phyloP scores from a whole-genome alignment of 2,329 filamentous ascomycete species.

The Colletotrichum spinosum region DNA sequence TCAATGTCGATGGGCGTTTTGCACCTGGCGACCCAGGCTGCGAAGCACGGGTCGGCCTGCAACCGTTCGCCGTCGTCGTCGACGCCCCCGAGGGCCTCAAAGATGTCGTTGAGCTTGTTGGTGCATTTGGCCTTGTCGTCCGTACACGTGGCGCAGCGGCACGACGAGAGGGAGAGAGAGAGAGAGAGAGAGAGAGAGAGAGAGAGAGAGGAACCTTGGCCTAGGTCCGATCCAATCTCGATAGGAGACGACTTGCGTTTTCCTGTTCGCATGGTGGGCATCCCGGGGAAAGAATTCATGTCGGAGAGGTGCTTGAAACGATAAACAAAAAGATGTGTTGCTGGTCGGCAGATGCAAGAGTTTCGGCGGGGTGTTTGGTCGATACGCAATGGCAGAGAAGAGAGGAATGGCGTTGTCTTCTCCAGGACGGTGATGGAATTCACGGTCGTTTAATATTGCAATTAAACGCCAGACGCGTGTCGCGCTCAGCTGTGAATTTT shows the following conservation, averaged over 20 bases:
- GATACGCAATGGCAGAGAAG: background rate
- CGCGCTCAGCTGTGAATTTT: background rate
- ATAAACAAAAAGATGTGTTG: no score
- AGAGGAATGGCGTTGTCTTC: no score
- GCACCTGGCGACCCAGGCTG: background rate
- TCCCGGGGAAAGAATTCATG: background rate
- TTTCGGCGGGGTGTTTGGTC: background rate
- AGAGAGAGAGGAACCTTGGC: background rate
- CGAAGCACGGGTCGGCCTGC: background rate
- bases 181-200: no score
- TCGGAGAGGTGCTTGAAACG: no score
- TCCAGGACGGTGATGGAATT: background rate
- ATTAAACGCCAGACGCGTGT: background rate
- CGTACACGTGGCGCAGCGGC: background rate
- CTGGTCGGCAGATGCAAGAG: background rate
- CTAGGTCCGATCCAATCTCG: background rate
- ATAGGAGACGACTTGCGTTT: background rate
- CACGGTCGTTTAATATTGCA: background rate
- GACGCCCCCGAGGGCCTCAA: background rate
- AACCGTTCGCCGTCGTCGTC: background rate
- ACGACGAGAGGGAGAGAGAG: background rate
- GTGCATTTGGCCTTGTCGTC: background rate
- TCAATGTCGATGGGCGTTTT: background rate
- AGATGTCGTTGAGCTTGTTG: background rate
- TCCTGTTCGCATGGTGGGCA: background rate